Percentiles rank a stretch among this genome's conserved stretches.
Evolutionary conservation across 2,329 filamentous ascomycete species (phyloP).

Genomic region (Proliferodiscus dingleyae): DNA sequence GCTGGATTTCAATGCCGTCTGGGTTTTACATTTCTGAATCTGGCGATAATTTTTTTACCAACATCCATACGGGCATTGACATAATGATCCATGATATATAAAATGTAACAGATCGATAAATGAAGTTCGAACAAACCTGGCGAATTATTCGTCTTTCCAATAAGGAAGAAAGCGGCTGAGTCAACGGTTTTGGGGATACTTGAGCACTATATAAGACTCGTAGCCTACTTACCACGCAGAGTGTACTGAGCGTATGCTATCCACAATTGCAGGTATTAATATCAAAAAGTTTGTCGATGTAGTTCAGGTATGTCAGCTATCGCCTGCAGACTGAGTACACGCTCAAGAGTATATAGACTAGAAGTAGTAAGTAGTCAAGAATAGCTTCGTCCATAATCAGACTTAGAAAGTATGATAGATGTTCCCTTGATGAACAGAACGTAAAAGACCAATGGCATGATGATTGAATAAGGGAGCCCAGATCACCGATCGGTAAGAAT

Average conservation of each 20-base stretch:
- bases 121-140: no score
- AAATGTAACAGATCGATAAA: no score
- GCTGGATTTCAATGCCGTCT: no score
- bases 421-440: conserved; percentile 6
- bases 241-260: conserved; percentile 61
- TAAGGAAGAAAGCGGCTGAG: no score
- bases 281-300: conserved; percentile 57
- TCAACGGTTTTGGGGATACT: no score
- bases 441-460: conserved; percentile 1
- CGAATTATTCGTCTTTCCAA: no score
- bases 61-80: no score
- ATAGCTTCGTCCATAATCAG: conserved; percentile 37
- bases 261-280: conserved; percentile 62
- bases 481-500: conserved; percentile 11
- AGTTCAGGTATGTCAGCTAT: conserved; percentile 62
- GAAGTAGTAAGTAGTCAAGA: conserved; percentile 38
- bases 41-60: no score
- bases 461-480: conserved; percentile 9
- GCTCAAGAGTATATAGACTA: conserved; percentile 65
- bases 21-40: no score
- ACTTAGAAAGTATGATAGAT: conserved; percentile 2
- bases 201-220: no score
- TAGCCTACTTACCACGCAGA: conserved; percentile 56
- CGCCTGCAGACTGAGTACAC: conserved; percentile 62
- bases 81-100: no score